A percentile compares a stretch with the other conserved stretches of the same genome.
Evolutionary conservation across 495 filamentous ascomycete species (phyloP).

Genomic region (Chaetomium fimeti): DNA sequence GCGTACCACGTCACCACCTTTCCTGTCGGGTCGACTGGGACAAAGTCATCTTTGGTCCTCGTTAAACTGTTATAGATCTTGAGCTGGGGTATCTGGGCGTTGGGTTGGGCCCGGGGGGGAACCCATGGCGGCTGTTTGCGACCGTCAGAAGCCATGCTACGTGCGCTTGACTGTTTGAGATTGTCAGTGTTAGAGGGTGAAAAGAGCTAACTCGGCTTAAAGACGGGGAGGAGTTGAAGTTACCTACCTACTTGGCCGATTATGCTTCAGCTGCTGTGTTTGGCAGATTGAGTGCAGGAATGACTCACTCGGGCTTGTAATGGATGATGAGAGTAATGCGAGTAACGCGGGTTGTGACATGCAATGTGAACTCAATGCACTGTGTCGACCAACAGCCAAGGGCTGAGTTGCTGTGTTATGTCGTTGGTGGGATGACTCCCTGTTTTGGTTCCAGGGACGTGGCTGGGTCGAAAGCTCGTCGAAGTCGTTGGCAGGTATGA

Average conservation of each 20-base stretch:
- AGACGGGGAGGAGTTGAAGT: background rate
- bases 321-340: no score
- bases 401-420: no score
- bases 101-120: background rate
- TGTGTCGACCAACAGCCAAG: no score
- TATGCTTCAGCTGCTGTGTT: background rate
- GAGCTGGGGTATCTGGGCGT: background rate
- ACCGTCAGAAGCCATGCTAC: background rate
- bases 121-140: background rate
- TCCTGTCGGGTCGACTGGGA: background rate
- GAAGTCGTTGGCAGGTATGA: no score
- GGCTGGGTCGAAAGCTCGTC: no score
- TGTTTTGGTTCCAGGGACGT: no score
- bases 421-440: no score
- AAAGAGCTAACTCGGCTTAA: background rate
- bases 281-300: background rate
- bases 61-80: background rate
- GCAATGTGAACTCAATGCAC: no score
- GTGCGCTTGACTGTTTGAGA: background rate
- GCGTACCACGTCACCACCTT: conserved; percentile 5
- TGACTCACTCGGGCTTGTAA: background rate
- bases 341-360: no score
- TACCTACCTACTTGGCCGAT: background rate
- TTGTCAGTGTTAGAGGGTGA: background rate
- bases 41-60: conserved; percentile 5